Percentiles rank a stretch among this genome's conserved stretches.
Evolutionary conservation across 805 yeast genomes (phyloP).

Genomic region (Metschnikowia chrysomelidarum): DNA sequence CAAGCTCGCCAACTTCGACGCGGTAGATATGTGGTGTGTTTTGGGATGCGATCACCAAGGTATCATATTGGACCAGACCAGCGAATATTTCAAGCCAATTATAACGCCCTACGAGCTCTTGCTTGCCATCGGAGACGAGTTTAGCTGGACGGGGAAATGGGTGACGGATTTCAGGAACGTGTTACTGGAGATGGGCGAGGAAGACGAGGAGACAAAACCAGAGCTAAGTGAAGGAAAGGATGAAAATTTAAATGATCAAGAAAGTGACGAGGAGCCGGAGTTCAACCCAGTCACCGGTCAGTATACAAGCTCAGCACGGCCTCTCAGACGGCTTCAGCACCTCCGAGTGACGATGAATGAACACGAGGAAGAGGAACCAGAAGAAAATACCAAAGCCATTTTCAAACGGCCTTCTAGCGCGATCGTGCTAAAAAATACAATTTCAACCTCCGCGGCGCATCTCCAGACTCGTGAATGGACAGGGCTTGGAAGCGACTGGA

Average conservation of each 20-base stretch:
- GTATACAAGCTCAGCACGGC: conserved; percentile 66
- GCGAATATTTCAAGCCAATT: conserved; percentile 85
- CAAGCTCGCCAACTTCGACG: conserved; percentile 91
- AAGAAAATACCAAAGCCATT: conserved; percentile 35
- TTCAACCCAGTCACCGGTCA: conserved; percentile 89
- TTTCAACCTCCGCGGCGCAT: conserved; percentile 82
- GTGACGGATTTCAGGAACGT: conserved; percentile 68
- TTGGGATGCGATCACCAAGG: conserved; percentile 96
- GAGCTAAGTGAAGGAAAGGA: neutral
- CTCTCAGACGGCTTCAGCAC: conserved; percentile 66
- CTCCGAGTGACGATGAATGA: conserved; percentile 49
- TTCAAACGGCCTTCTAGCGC: conserved; percentile 57
- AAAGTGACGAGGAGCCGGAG: conserved; percentile 58
- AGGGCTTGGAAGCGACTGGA: conserved; percentile 86
- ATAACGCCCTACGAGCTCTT: conserved; percentile 90
- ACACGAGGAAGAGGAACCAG: conserved; percentile 22
- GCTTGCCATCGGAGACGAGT: conserved; percentile 71
- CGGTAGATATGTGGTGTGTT: conserved; percentile 92
- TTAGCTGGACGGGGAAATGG: conserved; percentile 95
- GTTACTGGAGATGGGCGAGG: conserved; percentile 39
- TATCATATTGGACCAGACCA: conserved; percentile 71
- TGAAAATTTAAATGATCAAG: conserved; percentile 16
- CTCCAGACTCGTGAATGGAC: conserved; percentile 79
- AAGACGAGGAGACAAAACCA: conserved; percentile 23
- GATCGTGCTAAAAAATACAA: conserved; percentile 69